Conservation (phyloP, 768 basidiomycete genomes). For the Lentinula aciculospora region DNA sequence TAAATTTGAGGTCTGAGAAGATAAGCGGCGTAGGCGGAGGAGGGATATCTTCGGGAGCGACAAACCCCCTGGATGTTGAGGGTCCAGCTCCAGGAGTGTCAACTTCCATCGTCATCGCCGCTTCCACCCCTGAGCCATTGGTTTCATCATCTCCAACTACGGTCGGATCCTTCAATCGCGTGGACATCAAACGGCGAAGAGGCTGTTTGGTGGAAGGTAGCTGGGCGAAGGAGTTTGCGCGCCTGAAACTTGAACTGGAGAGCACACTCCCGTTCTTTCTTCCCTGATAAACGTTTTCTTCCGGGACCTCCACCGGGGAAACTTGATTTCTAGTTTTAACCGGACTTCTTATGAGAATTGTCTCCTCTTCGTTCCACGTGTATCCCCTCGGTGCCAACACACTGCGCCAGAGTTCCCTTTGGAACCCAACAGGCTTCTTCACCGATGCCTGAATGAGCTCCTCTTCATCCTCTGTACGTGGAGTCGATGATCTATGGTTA, state of each 20-base stretch:
- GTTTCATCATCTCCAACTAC: neutral
- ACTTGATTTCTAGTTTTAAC: constrained; percentile 31
- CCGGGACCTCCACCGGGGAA: constrained; percentile 5
- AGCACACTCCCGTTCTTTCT: neutral
- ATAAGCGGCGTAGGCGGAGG: constrained; percentile 18
- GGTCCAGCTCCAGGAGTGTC: constrained; percentile 6
- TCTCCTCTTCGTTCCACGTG: constrained; percentile 47
- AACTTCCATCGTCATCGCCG: neutral
- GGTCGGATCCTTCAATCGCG: neutral
- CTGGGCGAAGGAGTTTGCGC: constrained; percentile 62
- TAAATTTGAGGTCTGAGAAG: constrained; percentile 54
- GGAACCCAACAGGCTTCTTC: constrained; percentile 30
- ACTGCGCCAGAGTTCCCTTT: constrained; percentile 42
- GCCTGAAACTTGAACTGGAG: constrained; percentile 42
- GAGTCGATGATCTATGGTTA: neutral
- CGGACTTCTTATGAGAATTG: constrained; percentile 50
- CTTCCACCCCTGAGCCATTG: neutral
- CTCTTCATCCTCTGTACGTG: constrained; percentile 47
- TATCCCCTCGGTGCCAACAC: constrained; percentile 67
- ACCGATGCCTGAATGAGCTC: constrained; percentile 34
- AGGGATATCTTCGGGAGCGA: neutral
- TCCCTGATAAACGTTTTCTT: neutral
- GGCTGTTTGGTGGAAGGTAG: constrained; percentile 13
- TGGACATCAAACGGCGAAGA: neutral
- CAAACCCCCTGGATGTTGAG: neutral